phyloP scores from a whole-genome alignment of 768 basidiomycete genomes.

The Trametes cubensis region DNA sequence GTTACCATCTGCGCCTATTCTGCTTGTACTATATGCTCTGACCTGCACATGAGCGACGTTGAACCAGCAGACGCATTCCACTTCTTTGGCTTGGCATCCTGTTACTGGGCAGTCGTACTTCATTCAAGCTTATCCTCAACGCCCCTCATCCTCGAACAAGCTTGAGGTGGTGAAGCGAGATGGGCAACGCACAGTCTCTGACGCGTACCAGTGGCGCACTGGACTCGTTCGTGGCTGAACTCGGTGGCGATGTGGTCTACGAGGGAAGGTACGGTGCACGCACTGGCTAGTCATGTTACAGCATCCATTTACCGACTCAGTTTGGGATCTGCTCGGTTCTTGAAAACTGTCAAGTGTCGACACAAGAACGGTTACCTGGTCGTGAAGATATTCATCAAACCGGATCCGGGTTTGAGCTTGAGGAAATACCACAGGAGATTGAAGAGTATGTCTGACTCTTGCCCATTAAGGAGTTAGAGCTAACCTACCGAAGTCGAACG shows the following conservation, averaged over 20 bases:
- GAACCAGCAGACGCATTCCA: too few relatives aligned
- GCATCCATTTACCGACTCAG: constrained; percentile 37
- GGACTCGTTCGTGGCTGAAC: constrained; percentile 89
- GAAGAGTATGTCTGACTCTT: constrained; percentile 56
- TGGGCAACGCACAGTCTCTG: constrained; percentile 82
- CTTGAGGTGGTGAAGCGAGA: constrained; percentile 29
- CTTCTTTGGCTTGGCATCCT: too few relatives aligned
- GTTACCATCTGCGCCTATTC: too few relatives aligned
- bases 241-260: constrained; percentile 84
- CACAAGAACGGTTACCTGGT: constrained; percentile 84
- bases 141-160: too few relatives aligned
- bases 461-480: neutral
- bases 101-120: too few relatives aligned
- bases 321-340: constrained; percentile 69
- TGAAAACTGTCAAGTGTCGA: constrained; percentile 83
- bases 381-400: constrained; percentile 95
- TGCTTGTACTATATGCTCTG: too few relatives aligned
- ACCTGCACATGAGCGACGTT: too few relatives aligned
- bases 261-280: constrained; percentile 75
- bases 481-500: constrained; percentile 64
- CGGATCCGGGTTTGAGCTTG: constrained; percentile 82
- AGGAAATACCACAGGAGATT: constrained; percentile 73
- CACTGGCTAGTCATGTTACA: neutral
- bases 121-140: too few relatives aligned
- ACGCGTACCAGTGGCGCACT: constrained; percentile 78